Percentiles rank a stretch among this genome's conserved stretches.
phyloP scores from a whole-genome alignment of 2,329 filamentous ascomycete genomes.

The Hymenotorrendiella dingleyae region DNA sequence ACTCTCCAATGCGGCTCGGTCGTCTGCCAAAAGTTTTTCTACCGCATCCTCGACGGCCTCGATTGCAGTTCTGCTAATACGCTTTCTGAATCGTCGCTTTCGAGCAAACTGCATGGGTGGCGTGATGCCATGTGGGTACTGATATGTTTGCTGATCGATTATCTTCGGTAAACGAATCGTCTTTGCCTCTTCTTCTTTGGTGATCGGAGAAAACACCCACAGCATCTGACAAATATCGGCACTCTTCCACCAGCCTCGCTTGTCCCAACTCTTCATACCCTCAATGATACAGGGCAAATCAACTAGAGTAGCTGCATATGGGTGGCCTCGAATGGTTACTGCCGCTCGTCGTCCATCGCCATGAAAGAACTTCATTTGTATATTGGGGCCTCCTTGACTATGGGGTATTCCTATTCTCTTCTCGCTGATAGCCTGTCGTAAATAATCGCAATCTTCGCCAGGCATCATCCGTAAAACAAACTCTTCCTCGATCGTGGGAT shows the following conservation, averaged over 20 bases:
- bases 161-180: slow-evolving; percentile 24
- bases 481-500: slow-evolving; percentile 84
- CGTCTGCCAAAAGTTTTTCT: slow-evolving; percentile 43
- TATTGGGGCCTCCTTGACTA: slow-evolving; percentile 64
- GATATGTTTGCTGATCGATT: slow-evolving; percentile 28
- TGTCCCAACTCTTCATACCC: slow-evolving; percentile 71
- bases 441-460: slow-evolving; percentile 77
- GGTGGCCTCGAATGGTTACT: slow-evolving; percentile 51
- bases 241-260: slow-evolving; percentile 65
- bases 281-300: slow-evolving; percentile 67
- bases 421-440: slow-evolving; percentile 69
- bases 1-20: slow-evolving; percentile 36
- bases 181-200: slow-evolving; percentile 45
- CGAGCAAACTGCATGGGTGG: slow-evolving; percentile 55
- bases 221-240: slow-evolving; percentile 73
- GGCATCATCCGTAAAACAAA: slow-evolving; percentile 85
- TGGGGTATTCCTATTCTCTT: slow-evolving; percentile 65
- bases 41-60: slow-evolving; percentile 52
- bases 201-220: slow-evolving; percentile 54
- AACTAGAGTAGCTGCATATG: slow-evolving; percentile 61
- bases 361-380: slow-evolving; percentile 75
- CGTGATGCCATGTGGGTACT: slow-evolving; percentile 50
- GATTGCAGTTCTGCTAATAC: slow-evolving; percentile 48
- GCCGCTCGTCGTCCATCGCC: slow-evolving; percentile 54
- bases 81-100: slow-evolving; percentile 51